Evolutionary conservation across 1,284 basidiomycete genomes (phyloP), one percentile per base, ranked within the genome.

Genomic region (Cutaneotrichosporon mucoides): DNA sequence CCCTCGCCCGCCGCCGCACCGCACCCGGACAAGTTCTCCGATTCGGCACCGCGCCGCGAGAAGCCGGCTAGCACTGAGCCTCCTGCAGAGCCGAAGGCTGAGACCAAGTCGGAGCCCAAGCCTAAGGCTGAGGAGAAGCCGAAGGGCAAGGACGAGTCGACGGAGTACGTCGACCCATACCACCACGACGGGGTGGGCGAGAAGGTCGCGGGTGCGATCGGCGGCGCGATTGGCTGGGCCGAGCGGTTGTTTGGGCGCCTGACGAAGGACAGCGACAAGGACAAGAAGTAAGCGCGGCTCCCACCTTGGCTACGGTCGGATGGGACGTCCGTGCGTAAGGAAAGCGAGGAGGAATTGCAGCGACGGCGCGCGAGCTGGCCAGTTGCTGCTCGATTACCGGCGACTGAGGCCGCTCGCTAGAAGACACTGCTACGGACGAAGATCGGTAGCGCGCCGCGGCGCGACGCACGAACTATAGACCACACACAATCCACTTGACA

Each of bases 221-320:
- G 74, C 35, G 67, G 69, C 12, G 72, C 66, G 24, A 57, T 76
- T 13, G 73, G 73, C 24, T 76, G 68, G 66, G 66, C 67, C 3
- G 74, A 76, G 51, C 57, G 67, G 9, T 47, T 70, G 33, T 61
- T 71, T 15, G 70, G 72, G 35, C 56, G 60, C 15, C 54, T 56
- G 37, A 59, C 56, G n/a, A 56, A 61, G 48, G 48, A 60, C 48
- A 41, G 41, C 41, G 36, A 54, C n/a, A 59, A 54, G 55, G 47
- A 58, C 15, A 41, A 51, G 49, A 40, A 24, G 24, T 24, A 24
- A 24, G 24, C 24, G 24, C n/a, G 24, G 24, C 24, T 2, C 24
- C 24, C 24, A 24, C 24, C 24, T 24, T 24, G 24, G 24, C 24
- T 24, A 24, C 24, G 24, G 3, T 24, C 24, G 24, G 24, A 24